Conservation (phyloP, 2,329 filamentous ascomycete genomes). For the Ilyonectria destructans region DNA sequence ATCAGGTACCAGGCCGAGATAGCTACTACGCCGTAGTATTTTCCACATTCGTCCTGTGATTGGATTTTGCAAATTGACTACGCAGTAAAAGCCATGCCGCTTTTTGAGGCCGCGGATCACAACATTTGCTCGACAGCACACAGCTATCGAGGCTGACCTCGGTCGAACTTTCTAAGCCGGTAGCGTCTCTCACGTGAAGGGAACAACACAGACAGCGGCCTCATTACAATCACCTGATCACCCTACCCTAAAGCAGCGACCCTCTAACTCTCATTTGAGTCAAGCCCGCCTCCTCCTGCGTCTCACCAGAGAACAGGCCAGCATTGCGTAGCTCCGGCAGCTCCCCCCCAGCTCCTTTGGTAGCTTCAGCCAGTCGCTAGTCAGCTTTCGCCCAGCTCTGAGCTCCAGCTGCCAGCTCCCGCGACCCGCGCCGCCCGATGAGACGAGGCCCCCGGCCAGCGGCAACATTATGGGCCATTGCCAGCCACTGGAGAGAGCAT, state of each 20-base stretch:
- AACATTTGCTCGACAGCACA: background rate
- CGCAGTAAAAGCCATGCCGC: slow-evolving; percentile 12
- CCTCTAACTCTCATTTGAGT: background rate
- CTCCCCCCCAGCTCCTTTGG: slow-evolving; percentile 20
- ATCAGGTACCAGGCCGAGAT: slow-evolving; percentile 29
- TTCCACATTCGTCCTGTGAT: slow-evolving; percentile 10
- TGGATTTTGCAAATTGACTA: slow-evolving; percentile 6
- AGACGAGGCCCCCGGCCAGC: slow-evolving; percentile 40
- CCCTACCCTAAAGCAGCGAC: slow-evolving; percentile 14
- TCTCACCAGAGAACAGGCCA: slow-evolving; percentile 45
- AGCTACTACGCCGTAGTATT: background rate
- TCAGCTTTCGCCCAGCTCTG: slow-evolving; percentile 28
- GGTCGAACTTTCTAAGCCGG: background rate
- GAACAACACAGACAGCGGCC: background rate
- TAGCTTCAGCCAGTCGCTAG: slow-evolving; percentile 45
- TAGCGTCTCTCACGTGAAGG: background rate
- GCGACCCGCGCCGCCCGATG: slow-evolving; percentile 36
- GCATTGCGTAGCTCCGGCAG: slow-evolving; percentile 45
- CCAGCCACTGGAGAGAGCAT: slow-evolving; percentile 37
- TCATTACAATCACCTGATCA: background rate
- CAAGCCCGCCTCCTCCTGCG: slow-evolving; percentile 35
- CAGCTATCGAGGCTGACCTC: background rate
- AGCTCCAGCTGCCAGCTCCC: slow-evolving; percentile 31
- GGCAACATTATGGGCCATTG: slow-evolving; percentile 29
- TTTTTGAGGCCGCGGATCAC: slow-evolving; percentile 11